Evolutionary conservation across 1,284 basidiomycete species (phyloP).

Genomic region (Thecaphora thlaspeos): DNA sequence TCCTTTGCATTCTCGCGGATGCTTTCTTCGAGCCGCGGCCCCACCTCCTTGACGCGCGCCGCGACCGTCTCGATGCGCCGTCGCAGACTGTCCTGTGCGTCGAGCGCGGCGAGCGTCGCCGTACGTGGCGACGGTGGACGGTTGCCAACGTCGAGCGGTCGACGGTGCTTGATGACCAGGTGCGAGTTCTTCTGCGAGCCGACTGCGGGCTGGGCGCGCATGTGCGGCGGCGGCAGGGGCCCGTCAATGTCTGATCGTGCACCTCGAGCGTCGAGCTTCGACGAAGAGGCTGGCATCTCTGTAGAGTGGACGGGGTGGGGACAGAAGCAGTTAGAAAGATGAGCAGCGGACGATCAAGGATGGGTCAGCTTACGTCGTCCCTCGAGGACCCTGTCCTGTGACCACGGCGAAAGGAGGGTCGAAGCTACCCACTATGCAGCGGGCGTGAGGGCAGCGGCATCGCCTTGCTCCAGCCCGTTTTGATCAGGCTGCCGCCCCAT

Average conservation of each 20-base stretch:
- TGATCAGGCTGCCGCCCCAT: slow-evolving; percentile 80
- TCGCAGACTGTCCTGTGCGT: slow-evolving; percentile 55
- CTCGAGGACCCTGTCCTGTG: too few relatives aligned
- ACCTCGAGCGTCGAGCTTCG: too few relatives aligned
- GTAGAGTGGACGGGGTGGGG: too few relatives aligned
- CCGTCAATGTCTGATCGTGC: too few relatives aligned
- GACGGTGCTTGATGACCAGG: not conserved
- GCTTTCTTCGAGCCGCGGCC: slow-evolving; percentile 71
- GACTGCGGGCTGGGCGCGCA: not conserved
- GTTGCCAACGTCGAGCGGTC: not conserved
- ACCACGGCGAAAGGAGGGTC: too few relatives aligned
- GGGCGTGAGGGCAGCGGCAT: slow-evolving; percentile 70
- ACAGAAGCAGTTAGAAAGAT: too few relatives aligned
- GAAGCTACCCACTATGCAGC: slow-evolving; percentile 9
- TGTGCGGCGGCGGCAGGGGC: not conserved
- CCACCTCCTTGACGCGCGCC: slow-evolving; percentile 77
- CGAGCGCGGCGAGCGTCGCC: not conserved
- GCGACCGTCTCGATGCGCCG: slow-evolving; percentile 72
- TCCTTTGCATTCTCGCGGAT: slow-evolving; percentile 73
- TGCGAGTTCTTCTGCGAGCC: not conserved
- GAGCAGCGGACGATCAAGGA: too few relatives aligned
- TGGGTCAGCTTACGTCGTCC: too few relatives aligned
- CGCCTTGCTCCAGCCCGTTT: slow-evolving; percentile 93
- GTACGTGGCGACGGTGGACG: not conserved
- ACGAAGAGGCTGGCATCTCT: too few relatives aligned